Evolutionary conservation across 371 early-diverging fungal species (phyloP), one percentile per base, ranked within the genome.

Genomic region (Gilbertella persicaria): DNA sequence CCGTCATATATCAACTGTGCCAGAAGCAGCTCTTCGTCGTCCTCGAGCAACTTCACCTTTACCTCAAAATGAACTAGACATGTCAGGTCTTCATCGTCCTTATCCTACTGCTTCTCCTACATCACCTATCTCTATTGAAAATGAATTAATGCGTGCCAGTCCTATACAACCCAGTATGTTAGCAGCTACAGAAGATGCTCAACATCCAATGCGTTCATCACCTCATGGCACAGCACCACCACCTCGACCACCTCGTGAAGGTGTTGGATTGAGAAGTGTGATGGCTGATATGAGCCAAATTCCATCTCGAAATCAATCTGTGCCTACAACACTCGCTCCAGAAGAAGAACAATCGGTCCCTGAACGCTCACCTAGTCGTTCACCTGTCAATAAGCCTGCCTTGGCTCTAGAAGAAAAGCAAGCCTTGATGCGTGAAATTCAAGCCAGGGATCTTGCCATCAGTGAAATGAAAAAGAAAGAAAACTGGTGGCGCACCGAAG

Each of bases 401-500:
- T 44, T 37, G 10, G 55, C 51, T 5, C 13, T 35, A 0, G 53
- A 59, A 21, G 58, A 61, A 8, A 53, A 66, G 2, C 66, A 71
- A 13, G 45, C 53, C 12, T 50, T 74, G 33, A 10, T 71, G n/a
- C 64, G 66, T 17, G 78, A 78, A 39, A 64, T 78, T 33, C 59
- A 66, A 30, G 49, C 71, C 2, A 68, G 73, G 4, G 78, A 78
- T 45, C 36, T 52, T 23, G 62, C 67, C 14, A 73, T 78, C 28
- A 52, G 45, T 8, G 75, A 75, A 36, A 72, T 78, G 73, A 75
- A 70, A 52, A 68, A 69, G 49, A 78, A 78, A 45, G 78, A 78
- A 46, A 75, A 69, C 46, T 78, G 78, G 78, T 78, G 78, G 78
- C 68, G 78, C n/a, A 70, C 71, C 9, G 78, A 78, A 37, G 78